phyloP scores from a whole-genome alignment of 1,284 basidiomycete genomes.

The Pseudozyma thailandica region DNA sequence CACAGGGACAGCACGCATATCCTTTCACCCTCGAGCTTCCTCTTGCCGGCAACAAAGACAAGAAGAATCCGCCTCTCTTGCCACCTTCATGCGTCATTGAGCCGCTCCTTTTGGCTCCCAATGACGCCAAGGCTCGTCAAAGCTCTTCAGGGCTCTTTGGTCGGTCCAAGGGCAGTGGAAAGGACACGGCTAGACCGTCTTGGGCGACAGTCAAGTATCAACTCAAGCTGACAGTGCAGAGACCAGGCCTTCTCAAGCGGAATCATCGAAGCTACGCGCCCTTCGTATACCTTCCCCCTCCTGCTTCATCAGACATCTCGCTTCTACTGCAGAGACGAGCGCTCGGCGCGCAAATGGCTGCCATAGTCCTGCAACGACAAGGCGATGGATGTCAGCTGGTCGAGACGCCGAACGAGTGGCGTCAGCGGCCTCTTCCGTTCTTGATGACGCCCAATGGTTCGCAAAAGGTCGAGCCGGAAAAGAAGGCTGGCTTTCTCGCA shows the following conservation, averaged over 20 bases:
- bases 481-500: constrained; percentile 25
- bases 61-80: constrained; percentile 22
- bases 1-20: constrained; percentile 44
- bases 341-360: constrained; percentile 38
- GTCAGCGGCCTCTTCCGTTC: constrained; percentile 19
- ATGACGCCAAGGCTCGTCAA: constrained; percentile 14
- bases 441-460: constrained; percentile 20
- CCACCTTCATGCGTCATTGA: constrained; percentile 42
- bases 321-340: constrained; percentile 37
- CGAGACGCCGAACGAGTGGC: constrained; percentile 28
- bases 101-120: constrained; percentile 30
- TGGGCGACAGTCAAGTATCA: constrained; percentile 64
- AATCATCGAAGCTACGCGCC: constrained; percentile 61
- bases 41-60: constrained; percentile 23
- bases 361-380: constrained; percentile 21
- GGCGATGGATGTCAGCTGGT: constrained; percentile 27
- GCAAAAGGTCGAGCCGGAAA: constrained; percentile 19
- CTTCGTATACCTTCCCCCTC: constrained; percentile 62
- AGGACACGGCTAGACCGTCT: constrained; percentile 14
- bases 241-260: constrained; percentile 53
- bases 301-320: constrained; percentile 22
- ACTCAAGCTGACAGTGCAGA: constrained; percentile 59
- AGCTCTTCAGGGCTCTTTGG: constrained; percentile 32
- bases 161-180: constrained; percentile 14
- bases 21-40: constrained; percentile 49